phyloP scores from a whole-genome alignment of 805 yeast genomes.

The Helenozyma baotianmanensis region DNA sequence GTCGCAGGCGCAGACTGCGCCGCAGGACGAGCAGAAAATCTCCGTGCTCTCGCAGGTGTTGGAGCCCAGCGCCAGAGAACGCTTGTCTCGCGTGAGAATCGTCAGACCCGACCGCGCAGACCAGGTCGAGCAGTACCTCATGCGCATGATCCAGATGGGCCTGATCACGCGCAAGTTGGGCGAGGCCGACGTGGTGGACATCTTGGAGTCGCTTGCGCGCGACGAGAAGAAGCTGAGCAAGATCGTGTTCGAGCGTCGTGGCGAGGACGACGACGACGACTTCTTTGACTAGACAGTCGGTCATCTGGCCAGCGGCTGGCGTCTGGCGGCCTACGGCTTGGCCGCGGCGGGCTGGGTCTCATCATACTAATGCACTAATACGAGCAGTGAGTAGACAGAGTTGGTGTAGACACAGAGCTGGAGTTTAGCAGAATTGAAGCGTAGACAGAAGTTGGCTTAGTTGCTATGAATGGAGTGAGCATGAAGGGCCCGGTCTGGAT shows the following conservation, averaged over 20 bases:
- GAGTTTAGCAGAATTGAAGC: too few relatives aligned
- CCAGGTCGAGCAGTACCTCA: constrained; percentile 77
- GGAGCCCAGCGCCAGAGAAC: constrained; percentile 80
- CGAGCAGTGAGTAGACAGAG: too few relatives aligned
- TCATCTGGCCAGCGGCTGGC: too few relatives aligned
- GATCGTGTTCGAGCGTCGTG: constrained; percentile 55
- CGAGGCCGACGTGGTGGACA: constrained; percentile 78
- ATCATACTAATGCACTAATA: too few relatives aligned
- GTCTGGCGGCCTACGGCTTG: too few relatives aligned
- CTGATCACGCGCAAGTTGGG: constrained; percentile 67
- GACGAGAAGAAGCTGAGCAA: constrained; percentile 63
- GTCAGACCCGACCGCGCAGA: constrained; percentile 90
- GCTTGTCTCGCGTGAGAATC: constrained; percentile 78
- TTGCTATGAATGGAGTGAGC: too few relatives aligned
- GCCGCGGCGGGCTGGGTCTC: too few relatives aligned
- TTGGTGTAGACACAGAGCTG: too few relatives aligned
- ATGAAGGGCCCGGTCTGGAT: too few relatives aligned
- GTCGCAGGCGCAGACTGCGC: constrained; percentile 33
- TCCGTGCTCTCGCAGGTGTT: constrained; percentile 61
- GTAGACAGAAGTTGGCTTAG: too few relatives aligned
- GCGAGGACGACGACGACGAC: constrained; percentile 26
- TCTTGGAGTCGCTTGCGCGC: constrained; percentile 76
- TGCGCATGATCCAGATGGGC: constrained; percentile 71
- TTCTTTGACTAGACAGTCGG: constrained; percentile 27
- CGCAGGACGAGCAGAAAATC: constrained; percentile 34